Percentiles rank a stretch among this genome's conserved stretches.
phyloP scores from a whole-genome alignment of 1,139 yeast genomes.

The Yamadazyma conglobata region DNA sequence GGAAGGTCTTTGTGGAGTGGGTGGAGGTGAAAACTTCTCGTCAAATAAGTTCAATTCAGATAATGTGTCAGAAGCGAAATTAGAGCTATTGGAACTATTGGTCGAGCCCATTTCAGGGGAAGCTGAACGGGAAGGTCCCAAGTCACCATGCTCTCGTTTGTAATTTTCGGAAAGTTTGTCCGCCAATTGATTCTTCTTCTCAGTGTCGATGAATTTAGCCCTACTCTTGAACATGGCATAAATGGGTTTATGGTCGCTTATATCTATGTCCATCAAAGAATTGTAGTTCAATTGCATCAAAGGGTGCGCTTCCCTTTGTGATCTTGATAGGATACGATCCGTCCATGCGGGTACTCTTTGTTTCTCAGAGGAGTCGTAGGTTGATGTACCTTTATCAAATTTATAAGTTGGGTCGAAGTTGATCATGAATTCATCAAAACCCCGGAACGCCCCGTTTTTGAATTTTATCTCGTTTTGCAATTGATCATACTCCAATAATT shows the following conservation, averaged over 20 bases:
- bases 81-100: conserved; percentile 13
- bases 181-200: conserved; percentile 28
- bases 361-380: conserved; percentile 87
- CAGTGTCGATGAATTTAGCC: conserved; percentile 58
- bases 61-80: conserved; percentile 27
- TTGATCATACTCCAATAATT: conserved; percentile 74
- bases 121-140: conserved; percentile 8
- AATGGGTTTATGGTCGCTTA: conserved; percentile 93
- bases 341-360: conserved; percentile 97
- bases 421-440: conserved; percentile 76
- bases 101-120: conserved; percentile 9
- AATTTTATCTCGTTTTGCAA: conserved; percentile 70
- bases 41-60: conserved; percentile 39
- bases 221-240: conserved; percentile 67
- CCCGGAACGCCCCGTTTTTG: conserved; percentile 75
- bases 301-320: conserved; percentile 41
- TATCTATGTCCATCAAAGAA: conserved; percentile 49
- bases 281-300: conserved; percentile 59
- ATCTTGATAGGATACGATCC: conserved; percentile 68
- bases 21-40: conserved; percentile 21
- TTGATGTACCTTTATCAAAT: conserved; percentile 82
- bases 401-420: conserved; percentile 88
- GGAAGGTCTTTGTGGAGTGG: conserved; percentile 22
- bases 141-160: conserved; percentile 30
- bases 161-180: conserved; percentile 30